Conservation (phyloP, 2,329 filamentous ascomycete genomes). For the Cytospora leucostoma region DNA sequence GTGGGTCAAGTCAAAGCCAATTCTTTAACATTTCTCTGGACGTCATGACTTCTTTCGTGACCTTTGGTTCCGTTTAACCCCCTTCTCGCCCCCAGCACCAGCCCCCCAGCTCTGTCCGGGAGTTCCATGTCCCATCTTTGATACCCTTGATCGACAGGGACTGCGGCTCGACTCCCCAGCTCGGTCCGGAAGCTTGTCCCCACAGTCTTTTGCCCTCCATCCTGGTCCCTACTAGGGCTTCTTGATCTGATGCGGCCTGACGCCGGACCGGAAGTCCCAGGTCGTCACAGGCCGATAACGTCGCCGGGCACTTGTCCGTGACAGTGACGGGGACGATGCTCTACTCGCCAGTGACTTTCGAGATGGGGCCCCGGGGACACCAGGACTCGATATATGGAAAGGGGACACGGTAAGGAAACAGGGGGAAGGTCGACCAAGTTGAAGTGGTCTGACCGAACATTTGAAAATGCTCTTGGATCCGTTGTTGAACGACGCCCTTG, state of each 20-base stretch:
- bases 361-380: background rate
- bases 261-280: background rate
- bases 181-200: background rate
- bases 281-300: background rate
- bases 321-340: conserved; percentile 10
- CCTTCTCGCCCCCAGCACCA: background rate
- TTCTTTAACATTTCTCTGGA: background rate
- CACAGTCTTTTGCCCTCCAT: background rate
- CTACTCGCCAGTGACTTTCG: background rate
- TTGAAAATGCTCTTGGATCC: conserved; percentile 64
- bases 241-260: background rate
- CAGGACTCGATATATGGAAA: background rate
- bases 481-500: conserved; percentile 73
- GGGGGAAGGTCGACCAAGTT: conserved; percentile 60
- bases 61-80: background rate
- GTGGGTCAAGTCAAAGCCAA: background rate
- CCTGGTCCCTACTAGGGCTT: background rate
- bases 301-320: conserved; percentile 22
- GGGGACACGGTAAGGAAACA: conserved; percentile 32
- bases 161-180: background rate
- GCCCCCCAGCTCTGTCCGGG: background rate
- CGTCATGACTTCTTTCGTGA: background rate
- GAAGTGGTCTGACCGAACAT: conserved; percentile 56
- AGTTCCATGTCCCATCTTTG: background rate
- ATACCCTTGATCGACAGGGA: background rate